Evolutionary conservation across 106 monocot genomes (phyloP), one percentile per base, ranked within the genome.

Genomic region (Acanthochlamys bracteata): DNA sequence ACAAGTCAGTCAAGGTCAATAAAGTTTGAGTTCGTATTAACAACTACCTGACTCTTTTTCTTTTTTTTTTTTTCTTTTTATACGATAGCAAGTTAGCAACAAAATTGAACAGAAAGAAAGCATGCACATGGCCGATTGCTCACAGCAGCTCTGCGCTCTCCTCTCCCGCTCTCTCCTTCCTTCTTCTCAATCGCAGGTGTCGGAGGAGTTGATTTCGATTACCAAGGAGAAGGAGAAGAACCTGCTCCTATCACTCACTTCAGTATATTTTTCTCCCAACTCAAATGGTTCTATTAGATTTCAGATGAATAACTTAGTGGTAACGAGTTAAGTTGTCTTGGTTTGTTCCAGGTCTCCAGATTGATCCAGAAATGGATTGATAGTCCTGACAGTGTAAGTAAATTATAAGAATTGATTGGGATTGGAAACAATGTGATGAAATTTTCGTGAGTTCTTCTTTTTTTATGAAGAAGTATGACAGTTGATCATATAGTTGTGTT

Each of bases 221-320:
- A 61, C 33, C 8, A 61, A 41, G 19, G 61, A 61, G 40, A 19
- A 11, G n/a, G 61, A 61, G 61, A 61, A 20, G 61, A 39, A 61
- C 15, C 61, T 61, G 16, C 61, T 61, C 39, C 16, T 61, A 17
- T 61, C 61, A 19, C 61, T 61, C n/a, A 40, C 61, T 39, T 3
- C 16, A 16, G 61, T 61, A 39, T 16, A 40, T 20, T n/a, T 40
- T 20, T 7, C 40, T 41, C 20, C 33, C 10, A 19, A 40, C 40
- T 40, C 21, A 11, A 10, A n/a, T 61, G 61, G n/a, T 41, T 24
- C 25, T 33, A 16, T 26, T 59, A 4, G 26, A 26, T 59, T 25
- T 33, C 16, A 16, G 1, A 33, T 25, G 26, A 59, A 10, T 23
- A 49, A 14, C 17, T 14, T 49, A 14, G 10, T n/a, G 12, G 9